These are phyloP conservation scores for Hapsidospora chrysogenum DNA, from an alignment of 495 filamentous ascomycete species.

Conservation along the genomic window DNA sequence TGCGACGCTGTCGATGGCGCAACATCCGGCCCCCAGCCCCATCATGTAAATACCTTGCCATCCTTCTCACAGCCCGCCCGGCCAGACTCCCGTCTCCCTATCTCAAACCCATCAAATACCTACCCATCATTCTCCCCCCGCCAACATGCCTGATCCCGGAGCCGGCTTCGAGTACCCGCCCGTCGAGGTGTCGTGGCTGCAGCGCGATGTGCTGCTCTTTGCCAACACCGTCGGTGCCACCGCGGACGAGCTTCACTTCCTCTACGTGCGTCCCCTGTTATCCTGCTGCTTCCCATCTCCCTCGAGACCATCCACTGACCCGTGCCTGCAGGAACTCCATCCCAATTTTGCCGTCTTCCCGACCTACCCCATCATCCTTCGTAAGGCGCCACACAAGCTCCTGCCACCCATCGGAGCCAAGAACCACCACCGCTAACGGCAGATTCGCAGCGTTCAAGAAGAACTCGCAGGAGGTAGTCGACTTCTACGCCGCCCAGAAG, in stretches of 20 bases:
- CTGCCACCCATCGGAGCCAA: too few relatives aligned
- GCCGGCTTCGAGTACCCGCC: constrained; percentile 65
- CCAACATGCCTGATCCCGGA: constrained; percentile 39
- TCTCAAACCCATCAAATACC: too few relatives aligned
- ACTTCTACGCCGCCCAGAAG: constrained; percentile 59
- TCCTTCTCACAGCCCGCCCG: too few relatives aligned
- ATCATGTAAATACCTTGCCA: too few relatives aligned
- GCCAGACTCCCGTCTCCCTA: too few relatives aligned
- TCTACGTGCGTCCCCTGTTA: constrained; percentile 40
- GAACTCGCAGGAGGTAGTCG: constrained; percentile 58
- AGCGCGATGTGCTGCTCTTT: constrained; percentile 75
- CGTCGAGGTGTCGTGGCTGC: constrained; percentile 61
- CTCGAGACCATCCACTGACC: not conserved
- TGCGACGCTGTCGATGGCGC: too few relatives aligned
- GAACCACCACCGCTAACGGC: constrained; percentile 1
- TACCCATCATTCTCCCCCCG: too few relatives aligned
- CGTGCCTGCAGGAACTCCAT: constrained; percentile 57
- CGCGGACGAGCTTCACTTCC: constrained; percentile 75
- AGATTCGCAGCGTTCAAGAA: constrained; percentile 69
- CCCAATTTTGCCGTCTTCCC: constrained; percentile 73
- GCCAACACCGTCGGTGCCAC: constrained; percentile 75
- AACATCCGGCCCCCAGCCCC: too few relatives aligned
- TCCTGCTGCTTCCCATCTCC: not conserved
- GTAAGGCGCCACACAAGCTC: too few relatives aligned
- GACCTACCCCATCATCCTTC: constrained; percentile 70